phyloP scores from a whole-genome alignment of 2,329 filamentous ascomycete species.

The Nigrospora sphaerica region DNA sequence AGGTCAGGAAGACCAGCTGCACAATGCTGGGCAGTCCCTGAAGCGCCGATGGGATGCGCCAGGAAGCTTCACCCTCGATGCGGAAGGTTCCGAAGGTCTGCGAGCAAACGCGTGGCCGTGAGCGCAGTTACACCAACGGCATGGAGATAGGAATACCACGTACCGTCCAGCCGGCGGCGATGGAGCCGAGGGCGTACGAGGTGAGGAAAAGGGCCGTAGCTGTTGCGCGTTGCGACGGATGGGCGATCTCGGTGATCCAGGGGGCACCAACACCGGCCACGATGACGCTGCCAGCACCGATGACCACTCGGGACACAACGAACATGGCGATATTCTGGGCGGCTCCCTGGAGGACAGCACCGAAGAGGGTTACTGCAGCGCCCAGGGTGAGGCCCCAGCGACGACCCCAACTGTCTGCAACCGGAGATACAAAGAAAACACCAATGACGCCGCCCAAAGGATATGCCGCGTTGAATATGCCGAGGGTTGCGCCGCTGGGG shows the following conservation, averaged over 20 bases:
- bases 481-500: slow-evolving; percentile 42
- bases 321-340: slow-evolving; percentile 47
- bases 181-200: slow-evolving; percentile 5
- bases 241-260: slow-evolving; percentile 18
- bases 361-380: slow-evolving; percentile 33
- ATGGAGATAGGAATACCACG: too few relatives aligned
- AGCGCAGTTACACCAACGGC: too few relatives aligned
- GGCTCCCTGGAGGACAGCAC: slow-evolving; percentile 36
- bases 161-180: too few relatives aligned
- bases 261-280: slow-evolving; percentile 15
- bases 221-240: slow-evolving; percentile 16
- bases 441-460: slow-evolving; percentile 44
- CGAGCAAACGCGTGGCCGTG: too few relatives aligned
- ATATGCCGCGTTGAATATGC: slow-evolving; percentile 46
- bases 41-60: not conserved
- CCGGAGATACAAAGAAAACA: slow-evolving; percentile 31
- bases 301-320: slow-evolving; percentile 34
- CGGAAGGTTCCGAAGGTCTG: slow-evolving; percentile 12
- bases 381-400: slow-evolving; percentile 33
- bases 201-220: slow-evolving; percentile 15
- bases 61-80: not conserved
- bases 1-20: too few relatives aligned
- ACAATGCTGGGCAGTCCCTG: slow-evolving; percentile 6
- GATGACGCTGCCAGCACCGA: slow-evolving; percentile 32
- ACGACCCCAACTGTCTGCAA: slow-evolving; percentile 34